phyloP scores from a whole-genome alignment of 495 filamentous ascomycete species.

The Penicillium nucicola region DNA sequence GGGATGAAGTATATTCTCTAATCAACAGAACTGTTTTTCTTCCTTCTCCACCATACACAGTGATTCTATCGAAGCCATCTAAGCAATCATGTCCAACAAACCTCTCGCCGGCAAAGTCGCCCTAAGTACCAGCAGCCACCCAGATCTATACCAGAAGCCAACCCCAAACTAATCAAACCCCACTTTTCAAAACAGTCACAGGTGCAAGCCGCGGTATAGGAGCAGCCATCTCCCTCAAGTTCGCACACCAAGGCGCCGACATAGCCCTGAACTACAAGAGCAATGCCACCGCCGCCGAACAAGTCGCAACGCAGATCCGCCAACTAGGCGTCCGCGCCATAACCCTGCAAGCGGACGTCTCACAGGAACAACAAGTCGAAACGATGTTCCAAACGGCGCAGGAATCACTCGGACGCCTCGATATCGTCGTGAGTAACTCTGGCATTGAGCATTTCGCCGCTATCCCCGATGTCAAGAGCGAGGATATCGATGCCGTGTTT shows the following conservation, averaged over 20 bases:
- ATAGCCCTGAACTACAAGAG: conserved; percentile 39
- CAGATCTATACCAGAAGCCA: background rate
- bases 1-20: too few species aligned
- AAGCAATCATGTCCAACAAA: conserved; percentile 11
- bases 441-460: conserved; percentile 52
- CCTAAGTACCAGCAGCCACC: conserved; percentile 8
- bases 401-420: conserved; percentile 36
- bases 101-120: conserved; percentile 28
- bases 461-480: conserved; percentile 44
- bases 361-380: conserved; percentile 38
- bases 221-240: conserved; percentile 33
- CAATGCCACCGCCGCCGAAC: conserved; percentile 35
- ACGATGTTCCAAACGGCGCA: conserved; percentile 43
- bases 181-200: conserved; percentile 18
- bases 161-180: background rate
- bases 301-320: conserved; percentile 45
- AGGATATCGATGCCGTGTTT: conserved; percentile 53
- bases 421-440: conserved; percentile 52
- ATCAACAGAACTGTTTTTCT: too few species aligned
- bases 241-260: conserved; percentile 40
- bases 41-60: background rate
- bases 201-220: conserved; percentile 42
- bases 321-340: conserved; percentile 39
- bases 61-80: background rate
- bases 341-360: conserved; percentile 51